A percentile compares a stretch with the other conserved stretches of the same genome.
Evolutionary conservation across 2,329 filamentous ascomycete species (phyloP).

Genomic region (Diaporthe vexans): DNA sequence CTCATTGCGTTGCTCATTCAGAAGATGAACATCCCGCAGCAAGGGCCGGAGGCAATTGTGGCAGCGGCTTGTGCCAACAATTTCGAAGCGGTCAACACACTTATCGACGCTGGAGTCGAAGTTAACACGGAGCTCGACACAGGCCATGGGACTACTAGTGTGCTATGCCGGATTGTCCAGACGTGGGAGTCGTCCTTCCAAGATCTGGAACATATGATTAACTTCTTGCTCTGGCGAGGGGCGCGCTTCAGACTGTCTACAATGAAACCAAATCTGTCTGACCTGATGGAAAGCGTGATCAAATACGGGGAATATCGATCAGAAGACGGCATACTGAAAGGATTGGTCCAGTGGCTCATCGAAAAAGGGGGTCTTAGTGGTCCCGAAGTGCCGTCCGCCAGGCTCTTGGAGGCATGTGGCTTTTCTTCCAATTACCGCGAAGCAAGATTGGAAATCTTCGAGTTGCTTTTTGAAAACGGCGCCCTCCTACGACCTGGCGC

Average conservation of each 20-base stretch:
- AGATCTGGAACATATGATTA: neutral
- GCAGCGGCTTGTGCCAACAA: neutral
- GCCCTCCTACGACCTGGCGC: neutral
- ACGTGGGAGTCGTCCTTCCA: neutral
- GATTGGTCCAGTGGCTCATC: neutral
- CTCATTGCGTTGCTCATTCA: neutral
- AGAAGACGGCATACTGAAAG: neutral
- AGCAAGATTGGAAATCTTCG: neutral
- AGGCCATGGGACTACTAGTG: neutral
- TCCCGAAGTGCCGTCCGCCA: neutral
- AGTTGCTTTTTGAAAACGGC: neutral
- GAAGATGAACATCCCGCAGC: neutral
- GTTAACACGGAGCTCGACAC: neutral
- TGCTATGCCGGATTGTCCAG: neutral
- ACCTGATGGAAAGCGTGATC: neutral
- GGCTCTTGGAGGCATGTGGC: slow-evolving; percentile 4
- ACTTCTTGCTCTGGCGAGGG: neutral
- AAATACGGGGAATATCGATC: fast-evolving
- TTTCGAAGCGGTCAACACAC: neutral
- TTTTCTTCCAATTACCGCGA: no score
- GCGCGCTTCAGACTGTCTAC: neutral
- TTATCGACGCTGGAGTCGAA: neutral
- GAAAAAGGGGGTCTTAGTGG: neutral
- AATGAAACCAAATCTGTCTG: neutral
- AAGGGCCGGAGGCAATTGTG: neutral